Base-by-base conservation (phyloP, 2,329 filamentous ascomycete species). In the Pleoardoris graminearum region DNA sequence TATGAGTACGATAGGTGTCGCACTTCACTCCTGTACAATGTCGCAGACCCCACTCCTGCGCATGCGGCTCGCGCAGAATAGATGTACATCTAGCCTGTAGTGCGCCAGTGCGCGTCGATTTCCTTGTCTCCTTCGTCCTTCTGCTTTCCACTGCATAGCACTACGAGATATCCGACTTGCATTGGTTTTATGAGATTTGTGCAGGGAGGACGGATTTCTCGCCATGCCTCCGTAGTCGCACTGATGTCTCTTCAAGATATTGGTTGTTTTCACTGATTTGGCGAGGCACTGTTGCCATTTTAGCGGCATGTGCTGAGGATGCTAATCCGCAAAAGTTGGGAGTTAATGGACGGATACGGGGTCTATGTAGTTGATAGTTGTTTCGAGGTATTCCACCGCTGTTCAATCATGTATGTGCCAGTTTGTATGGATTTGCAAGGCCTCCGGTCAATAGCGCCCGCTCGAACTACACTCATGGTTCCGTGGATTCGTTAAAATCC, bases 131-230 rank as follows among this genome's bases (percentile, higher is more conserved):
- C 43, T 58, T 53, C 12, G 48, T 63, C 11, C 22, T 17, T 44
- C 55, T 58, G 48, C 27, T 60, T 62, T 53, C 27, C 22, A 53
- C 47, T 71, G 68, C 66, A 72, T 72, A 70, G 67, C 64, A 65
- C 57, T 66, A 61, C 62, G 70, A 71, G 71, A 74, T 74, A 73
- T 74, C 70, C 30, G 65, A 74, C 71, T 73, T 74, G 71, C 71
- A 73, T 72, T 66, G 58, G 59, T 58, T 62, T 60, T 48, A 54
- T 37, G 58, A 63, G 60, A 66, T 62, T 57, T 51, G 63, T 71
- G 71, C 69, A 72, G 67, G 71, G 69, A 73, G 70, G 71, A 74
- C 66, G 71, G 71, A 74, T 74, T 64, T 72, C 71, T 71, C 70
- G 57, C 32, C 36, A 41, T 32, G 38, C 38, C 47, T 51, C 44